Conservation (phyloP, 257 asterid genomes). For the Petunia secreta region DNA sequence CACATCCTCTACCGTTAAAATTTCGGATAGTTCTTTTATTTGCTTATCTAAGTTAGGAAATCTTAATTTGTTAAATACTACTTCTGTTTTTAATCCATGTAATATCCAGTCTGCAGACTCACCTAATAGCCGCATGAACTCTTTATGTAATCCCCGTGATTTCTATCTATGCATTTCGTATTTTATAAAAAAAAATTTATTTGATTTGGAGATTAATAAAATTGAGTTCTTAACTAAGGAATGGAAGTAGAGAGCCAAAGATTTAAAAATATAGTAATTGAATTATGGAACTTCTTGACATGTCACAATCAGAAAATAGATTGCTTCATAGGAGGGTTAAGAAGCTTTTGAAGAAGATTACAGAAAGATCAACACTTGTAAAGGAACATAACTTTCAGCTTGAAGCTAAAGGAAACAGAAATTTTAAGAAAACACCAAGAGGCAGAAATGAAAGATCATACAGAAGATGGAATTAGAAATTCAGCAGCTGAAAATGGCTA, state of each 20-base stretch:
- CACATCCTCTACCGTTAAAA: no score
- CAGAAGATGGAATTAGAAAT: slow-evolving; percentile 46
- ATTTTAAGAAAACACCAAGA: slow-evolving; percentile 39
- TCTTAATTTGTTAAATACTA: no score
- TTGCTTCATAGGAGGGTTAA: slow-evolving; percentile 45
- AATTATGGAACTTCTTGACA: slow-evolving; percentile 37
- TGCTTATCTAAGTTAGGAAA: no score
- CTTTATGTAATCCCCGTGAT: no score
- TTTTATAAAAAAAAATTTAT: no score
- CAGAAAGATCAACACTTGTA: slow-evolving; percentile 29
- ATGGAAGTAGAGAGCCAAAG: slow-evolving; percentile 45
- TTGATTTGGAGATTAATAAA: slow-evolving; percentile 38
- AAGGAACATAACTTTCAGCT: slow-evolving; percentile 38
- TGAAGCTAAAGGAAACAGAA: slow-evolving; percentile 44
- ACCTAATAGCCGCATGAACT: no score
- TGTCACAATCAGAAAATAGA: slow-evolving; percentile 47
- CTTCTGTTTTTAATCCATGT: no score
- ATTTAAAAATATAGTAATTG: slow-evolving; percentile 35
- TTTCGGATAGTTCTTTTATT: no score
- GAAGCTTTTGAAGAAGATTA: slow-evolving; percentile 44
- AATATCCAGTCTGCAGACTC: no score
- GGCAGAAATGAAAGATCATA: slow-evolving; percentile 36
- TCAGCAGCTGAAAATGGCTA: slow-evolving; percentile 37
- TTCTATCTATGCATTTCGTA: no score
- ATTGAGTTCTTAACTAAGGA: slow-evolving; percentile 45